A percentile compares a stretch with the other conserved stretches of the same genome.
phyloP scores from a whole-genome alignment of 441 rosid species.

The Euphorbia schlechtendalii region DNA sequence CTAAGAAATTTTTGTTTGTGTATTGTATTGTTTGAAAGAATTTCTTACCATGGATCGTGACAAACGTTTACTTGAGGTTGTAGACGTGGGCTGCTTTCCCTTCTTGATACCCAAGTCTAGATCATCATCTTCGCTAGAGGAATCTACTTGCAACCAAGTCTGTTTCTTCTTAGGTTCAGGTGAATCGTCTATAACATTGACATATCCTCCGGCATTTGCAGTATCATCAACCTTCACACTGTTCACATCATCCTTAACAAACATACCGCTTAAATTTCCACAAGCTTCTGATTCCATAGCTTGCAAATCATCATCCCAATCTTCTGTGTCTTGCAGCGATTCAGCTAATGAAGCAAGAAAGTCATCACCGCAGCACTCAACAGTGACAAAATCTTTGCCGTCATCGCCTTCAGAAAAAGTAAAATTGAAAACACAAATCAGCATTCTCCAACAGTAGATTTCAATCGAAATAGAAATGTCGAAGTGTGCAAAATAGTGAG shows the following conservation, averaged over 20 bases:
- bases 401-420: constrained; percentile 53
- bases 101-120: constrained; percentile 17
- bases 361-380: constrained; percentile 82
- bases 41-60: constrained; percentile 44
- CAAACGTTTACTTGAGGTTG: constrained; percentile 19
- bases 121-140: constrained; percentile 49
- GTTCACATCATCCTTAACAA: constrained; percentile 29
- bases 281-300: constrained; percentile 74
- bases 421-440: not conserved
- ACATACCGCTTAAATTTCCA: constrained; percentile 56
- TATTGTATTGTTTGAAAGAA: not conserved
- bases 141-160: constrained; percentile 49
- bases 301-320: constrained; percentile 76
- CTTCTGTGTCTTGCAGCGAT: constrained; percentile 63
- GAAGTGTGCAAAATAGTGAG: not conserved
- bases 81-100: constrained; percentile 19
- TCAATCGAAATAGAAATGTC: not conserved
- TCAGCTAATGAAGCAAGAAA: constrained; percentile 79
- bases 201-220: constrained; percentile 18
- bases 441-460: not conserved
- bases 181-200: constrained; percentile 48
- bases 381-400: constrained; percentile 76
- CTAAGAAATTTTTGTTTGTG: not conserved
- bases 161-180: constrained; percentile 36
- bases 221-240: constrained; percentile 15